Evolutionary conservation across 1,284 basidiomycete species (phyloP).

Genomic region (Rhodotorula sp.): DNA sequence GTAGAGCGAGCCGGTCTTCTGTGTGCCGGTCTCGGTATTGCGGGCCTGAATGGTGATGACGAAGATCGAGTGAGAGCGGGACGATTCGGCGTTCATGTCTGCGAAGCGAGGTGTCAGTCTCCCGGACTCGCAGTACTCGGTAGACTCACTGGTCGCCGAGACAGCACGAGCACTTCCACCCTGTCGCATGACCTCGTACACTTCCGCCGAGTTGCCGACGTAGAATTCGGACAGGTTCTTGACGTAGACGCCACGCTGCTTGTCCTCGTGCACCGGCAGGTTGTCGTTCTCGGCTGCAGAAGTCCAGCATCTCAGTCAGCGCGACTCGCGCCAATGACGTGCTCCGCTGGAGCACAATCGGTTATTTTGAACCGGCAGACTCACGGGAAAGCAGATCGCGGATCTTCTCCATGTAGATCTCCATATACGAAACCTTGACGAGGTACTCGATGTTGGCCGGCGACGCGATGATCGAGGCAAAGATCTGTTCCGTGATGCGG

Average conservation of each 20-base stretch:
- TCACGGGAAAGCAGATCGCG: slow-evolving; percentile 91
- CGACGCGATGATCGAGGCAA: slow-evolving; percentile 92
- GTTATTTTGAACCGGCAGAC: no score
- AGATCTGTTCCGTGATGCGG: slow-evolving; percentile 98
- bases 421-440: slow-evolving; percentile 99
- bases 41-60: slow-evolving; percentile 95
- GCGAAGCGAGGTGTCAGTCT: slow-evolving; percentile 5
- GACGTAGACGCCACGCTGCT: slow-evolving; percentile 95
- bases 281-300: slow-evolving; percentile 91
- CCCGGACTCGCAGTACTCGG: no score
- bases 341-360: no score
- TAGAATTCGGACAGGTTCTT: slow-evolving; percentile 98
- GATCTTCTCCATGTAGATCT: slow-evolving; percentile 97
- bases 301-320: not conserved
- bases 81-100: slow-evolving; percentile 99
- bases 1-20: slow-evolving; percentile 95
- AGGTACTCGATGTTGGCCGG: slow-evolving; percentile 95
- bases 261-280: slow-evolving; percentile 97
- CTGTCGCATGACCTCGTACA: slow-evolving; percentile 98
- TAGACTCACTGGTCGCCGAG: slow-evolving; percentile 81
- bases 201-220: slow-evolving; percentile 91
- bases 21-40: slow-evolving; percentile 89
- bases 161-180: slow-evolving; percentile 88
- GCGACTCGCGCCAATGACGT: no score
- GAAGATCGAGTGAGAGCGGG: slow-evolving; percentile 98